These are phyloP conservation scores for Aspergillus quadrilineatus DNA, from an alignment of 2,329 filamentous ascomycete genomes.

Conservation along the genomic window DNA sequence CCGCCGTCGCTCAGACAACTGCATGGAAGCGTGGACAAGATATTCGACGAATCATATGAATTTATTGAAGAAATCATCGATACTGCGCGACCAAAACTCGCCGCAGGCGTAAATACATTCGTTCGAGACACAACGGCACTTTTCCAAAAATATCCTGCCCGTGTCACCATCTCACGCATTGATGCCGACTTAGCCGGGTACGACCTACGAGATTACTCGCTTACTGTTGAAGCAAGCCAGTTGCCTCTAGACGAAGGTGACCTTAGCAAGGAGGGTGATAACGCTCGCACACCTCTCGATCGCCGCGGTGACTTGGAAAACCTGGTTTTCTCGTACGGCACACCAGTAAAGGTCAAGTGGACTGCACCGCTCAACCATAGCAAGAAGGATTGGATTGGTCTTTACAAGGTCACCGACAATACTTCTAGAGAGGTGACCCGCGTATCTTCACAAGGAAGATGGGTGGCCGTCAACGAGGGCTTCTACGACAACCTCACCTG, in stretches of 20 bases:
- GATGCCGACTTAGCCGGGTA: conserved; percentile 77
- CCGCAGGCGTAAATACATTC: conserved; percentile 80
- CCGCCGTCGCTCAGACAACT: conserved; percentile 79
- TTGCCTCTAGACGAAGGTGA: conserved; percentile 55
- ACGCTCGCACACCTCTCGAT: conserved; percentile 64
- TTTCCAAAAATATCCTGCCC: conserved; percentile 85
- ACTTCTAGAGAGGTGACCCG: conserved; percentile 79
- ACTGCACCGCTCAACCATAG: conserved; percentile 82
- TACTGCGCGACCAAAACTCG: conserved; percentile 77
- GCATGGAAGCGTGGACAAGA: conserved; percentile 81
- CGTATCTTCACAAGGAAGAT: conserved; percentile 81
- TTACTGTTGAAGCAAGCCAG: conserved; percentile 70
- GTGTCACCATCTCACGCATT: conserved; percentile 77
- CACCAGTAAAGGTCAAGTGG: conserved; percentile 88
- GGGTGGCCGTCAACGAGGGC: conserved; percentile 76
- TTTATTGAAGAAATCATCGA: conserved; percentile 92
- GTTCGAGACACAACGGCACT: conserved; percentile 83
- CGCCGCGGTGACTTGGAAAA: conserved; percentile 66
- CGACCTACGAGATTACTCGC: conserved; percentile 74
- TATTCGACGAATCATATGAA: conserved; percentile 80
- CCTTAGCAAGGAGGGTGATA: conserved; percentile 70
- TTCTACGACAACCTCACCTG: conserved; percentile 73
- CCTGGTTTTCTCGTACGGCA: conserved; percentile 80
- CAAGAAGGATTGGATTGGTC: conserved; percentile 90
- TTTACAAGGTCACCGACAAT: conserved; percentile 96